A percentile compares a stretch with the other conserved stretches of the same genome.
Evolutionary conservation across 192 early-diverging fungal genomes (phyloP).

Genomic region (Rhizophagus sp.): DNA sequence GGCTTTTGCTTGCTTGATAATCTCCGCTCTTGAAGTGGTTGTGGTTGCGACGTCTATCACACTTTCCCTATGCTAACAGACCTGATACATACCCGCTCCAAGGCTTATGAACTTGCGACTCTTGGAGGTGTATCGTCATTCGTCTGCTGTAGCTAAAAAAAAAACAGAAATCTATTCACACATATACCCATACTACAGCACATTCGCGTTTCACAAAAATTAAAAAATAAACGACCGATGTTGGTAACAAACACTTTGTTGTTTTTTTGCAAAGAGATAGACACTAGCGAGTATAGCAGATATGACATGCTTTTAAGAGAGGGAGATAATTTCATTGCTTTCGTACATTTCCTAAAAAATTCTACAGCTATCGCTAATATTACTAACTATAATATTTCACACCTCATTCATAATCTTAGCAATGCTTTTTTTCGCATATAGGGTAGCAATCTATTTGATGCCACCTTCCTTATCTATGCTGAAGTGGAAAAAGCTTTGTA

Average conservation of each 20-base stretch:
- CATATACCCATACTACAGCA: background rate
- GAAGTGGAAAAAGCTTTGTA: too few species aligned
- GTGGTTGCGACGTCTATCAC: conserved; percentile 19
- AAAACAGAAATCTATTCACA: conserved; percentile 15
- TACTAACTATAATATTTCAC: too few species aligned
- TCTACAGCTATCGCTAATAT: too few species aligned
- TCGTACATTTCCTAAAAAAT: too few species aligned
- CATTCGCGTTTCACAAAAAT: background rate
- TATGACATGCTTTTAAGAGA: too few species aligned
- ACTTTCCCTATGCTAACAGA: conserved; percentile 10
- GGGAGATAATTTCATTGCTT: too few species aligned
- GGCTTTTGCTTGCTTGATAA: conserved; percentile 27
- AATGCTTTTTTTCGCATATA: too few species aligned
- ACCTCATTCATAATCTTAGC: too few species aligned
- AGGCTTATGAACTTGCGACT: conserved; percentile 23
- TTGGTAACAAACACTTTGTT: conserved; percentile 1
- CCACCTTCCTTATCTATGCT: too few species aligned
- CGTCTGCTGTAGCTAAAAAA: conserved; percentile 20
- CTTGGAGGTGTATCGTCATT: conserved; percentile 10
- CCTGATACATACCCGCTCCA: background rate
- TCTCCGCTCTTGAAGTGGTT: conserved; percentile 22
- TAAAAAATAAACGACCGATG: background rate
- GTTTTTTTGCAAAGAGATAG: background rate
- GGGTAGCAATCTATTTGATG: too few species aligned
- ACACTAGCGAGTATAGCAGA: too few species aligned